Conservation (phyloP, 495 filamentous ascomycete species). For the Aspergillus nanangensis region DNA sequence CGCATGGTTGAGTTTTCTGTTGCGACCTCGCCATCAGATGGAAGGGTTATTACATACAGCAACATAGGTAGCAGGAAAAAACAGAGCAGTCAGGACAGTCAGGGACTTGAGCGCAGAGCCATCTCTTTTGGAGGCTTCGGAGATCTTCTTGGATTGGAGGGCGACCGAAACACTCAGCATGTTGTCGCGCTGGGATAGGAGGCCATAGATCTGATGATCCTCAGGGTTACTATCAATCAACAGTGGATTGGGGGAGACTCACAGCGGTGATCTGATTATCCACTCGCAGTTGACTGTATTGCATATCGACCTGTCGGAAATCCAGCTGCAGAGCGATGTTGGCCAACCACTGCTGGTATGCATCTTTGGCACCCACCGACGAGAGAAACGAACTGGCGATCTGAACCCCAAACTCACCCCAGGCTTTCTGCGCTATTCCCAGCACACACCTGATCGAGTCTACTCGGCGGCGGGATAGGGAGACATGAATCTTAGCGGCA, state of each 20-base stretch:
- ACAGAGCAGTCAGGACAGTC: slow-evolving; percentile 4
- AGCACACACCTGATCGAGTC: slow-evolving; percentile 2
- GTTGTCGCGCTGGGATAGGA: slow-evolving; percentile 10
- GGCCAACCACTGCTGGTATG: slow-evolving; percentile 5
- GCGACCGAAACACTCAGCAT: slow-evolving; percentile 11
- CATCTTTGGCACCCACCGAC: not conserved
- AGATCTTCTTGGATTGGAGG: slow-evolving; percentile 11
- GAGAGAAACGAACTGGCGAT: not conserved
- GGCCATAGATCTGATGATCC: slow-evolving; percentile 3
- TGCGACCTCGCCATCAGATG: too few relatives aligned
- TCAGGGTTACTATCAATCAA: not conserved
- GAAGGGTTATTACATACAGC: slow-evolving; percentile 3
- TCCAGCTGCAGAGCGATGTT: slow-evolving; percentile 3
- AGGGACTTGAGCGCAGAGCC: slow-evolving; percentile 10
- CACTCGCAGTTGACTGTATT: slow-evolving; percentile 5
- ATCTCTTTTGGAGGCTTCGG: slow-evolving; percentile 9
- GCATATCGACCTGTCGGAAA: slow-evolving; percentile 5
- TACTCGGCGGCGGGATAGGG: slow-evolving; percentile 2
- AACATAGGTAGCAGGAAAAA: slow-evolving; percentile 9
- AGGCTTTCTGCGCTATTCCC: not conserved
- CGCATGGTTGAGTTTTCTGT: too few relatives aligned
- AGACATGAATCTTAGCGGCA: slow-evolving; percentile 5
- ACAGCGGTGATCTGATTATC: slow-evolving; percentile 11
- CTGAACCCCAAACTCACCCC: not conserved
- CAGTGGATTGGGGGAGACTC: not conserved